Conservation (phyloP, 2,329 filamentous ascomycete genomes). For the Fusarium pininemorale region DNA sequence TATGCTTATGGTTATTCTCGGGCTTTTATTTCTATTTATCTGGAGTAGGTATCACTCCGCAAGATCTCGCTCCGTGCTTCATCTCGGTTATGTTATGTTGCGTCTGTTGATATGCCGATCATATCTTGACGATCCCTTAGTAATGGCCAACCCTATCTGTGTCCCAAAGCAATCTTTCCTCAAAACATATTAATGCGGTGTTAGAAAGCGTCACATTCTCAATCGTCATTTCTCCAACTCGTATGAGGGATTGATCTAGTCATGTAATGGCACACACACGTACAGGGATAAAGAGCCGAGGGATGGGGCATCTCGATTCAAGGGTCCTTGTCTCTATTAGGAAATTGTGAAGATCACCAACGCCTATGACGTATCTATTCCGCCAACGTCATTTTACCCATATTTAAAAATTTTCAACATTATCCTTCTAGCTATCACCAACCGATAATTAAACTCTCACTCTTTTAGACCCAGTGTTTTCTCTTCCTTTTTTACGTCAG, state of each 20-base stretch:
- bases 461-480: background rate
- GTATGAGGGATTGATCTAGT: constrained; percentile 5
- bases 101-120: background rate
- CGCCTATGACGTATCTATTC: constrained; percentile 5
- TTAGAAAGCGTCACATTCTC: background rate
- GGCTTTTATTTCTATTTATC: background rate
- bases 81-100: background rate
- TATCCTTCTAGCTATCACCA: background rate
- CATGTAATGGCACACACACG: background rate
- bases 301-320: constrained; percentile 12
- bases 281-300: constrained; percentile 24
- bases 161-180: background rate
- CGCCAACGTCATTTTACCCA: constrained; percentile 19
- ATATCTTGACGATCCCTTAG: background rate
- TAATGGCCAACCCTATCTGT: background rate
- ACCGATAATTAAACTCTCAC: background rate
- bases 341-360: constrained; percentile 18
- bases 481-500: constrained; percentile 12
- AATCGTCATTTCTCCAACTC: constrained; percentile 7
- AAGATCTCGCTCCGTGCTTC: background rate
- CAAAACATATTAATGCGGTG: background rate
- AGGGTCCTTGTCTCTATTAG: constrained; percentile 16
- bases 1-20: constrained; percentile 6
- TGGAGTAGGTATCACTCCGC: background rate
- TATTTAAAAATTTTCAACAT: constrained; percentile 17